Evolutionary conservation across 148 eudicot genomes (phyloP), one percentile per base, ranked within the genome.

Genomic region (Rhododendron kiyosumense): DNA sequence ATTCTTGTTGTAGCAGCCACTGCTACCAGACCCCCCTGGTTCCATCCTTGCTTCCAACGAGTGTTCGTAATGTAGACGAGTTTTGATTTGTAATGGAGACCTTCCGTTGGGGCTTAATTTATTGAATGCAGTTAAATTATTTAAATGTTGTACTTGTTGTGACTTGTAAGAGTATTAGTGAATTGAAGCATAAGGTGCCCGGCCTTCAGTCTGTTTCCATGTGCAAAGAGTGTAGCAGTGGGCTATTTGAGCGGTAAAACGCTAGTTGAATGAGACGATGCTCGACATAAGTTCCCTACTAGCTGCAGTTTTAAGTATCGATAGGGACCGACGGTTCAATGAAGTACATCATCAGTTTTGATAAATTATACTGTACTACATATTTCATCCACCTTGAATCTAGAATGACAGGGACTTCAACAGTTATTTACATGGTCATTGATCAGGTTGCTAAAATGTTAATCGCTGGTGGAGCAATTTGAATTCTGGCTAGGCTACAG

Each of bases 401-500:
- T 65, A 10, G 12, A n/a, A 65, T n/a, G 5, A 65, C 73, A 0
- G 30, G 34, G 28, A 38, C 54, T 43, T 41, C 34, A 12, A 65
- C n/a, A n/a, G n/a, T n/a, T n/a, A n/a, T n/a, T n/a, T n/a, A n/a
- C n/a, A 24, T 38, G 8, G 78, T 65, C 49, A 45, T 67, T 30
- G 83, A 32, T 32, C 81, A 65, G 61, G 49, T n/a, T 73, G 83
- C 63, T 63, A 45, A 63, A 48, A 81, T 73, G 48, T 36, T 81
- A 57, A 13, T 75, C 3, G 3, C 24, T 81, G 46, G 24, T 24
- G 45, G 22, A 54, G 20, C 48, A n/a, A 83, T 20, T 63, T 13
- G 34, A 24, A 22, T 38, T 63, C 49, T 65, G 26, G 11, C 36
- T 82, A 82, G 84, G 73, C 48, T 61, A 36, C 28, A 11, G n/a